Evolutionary conservation across 768 basidiomycete genomes (phyloP), one percentile per base, ranked within the genome.

Genomic region (Mycena latifolia): DNA sequence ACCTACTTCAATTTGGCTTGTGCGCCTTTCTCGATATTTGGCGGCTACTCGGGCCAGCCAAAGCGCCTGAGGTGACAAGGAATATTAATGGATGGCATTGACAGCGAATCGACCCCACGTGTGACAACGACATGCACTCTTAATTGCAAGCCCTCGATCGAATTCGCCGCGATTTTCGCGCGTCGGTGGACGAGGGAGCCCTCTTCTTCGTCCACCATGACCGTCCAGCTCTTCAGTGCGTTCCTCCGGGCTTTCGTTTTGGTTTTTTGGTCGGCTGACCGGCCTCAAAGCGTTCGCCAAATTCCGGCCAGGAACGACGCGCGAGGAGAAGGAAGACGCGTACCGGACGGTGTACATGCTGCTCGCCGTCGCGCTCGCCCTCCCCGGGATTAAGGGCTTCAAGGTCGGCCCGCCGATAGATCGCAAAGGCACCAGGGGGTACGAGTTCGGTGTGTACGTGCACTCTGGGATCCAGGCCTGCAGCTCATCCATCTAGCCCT

Each of bases 171-270:
- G 63, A 63, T 64, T 68, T 61, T 47, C 45, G 15, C 22, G 53
- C 35, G 53, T 18, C 29, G n/a, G n/a, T n/a, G 24, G 50, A 5
- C 3, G 28, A 5, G 31, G 7, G 37, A 12, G 14, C 37, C 15
- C 27, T 51, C 9, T 28, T 22, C 54, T 15, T 39, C 39, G 28
- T 17, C 55, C 11, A 39, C 35, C 62, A 69, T 69, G 67, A 18
- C 63, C 3, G 22, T 69, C 43, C 67, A 65, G 51, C 67, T 61
- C 39, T 65, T 69, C 59, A 65, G 67, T 69, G 46, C 55, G 63
- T 61, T 22, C 17, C 8, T 10, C n/a, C 27, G 4, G 22, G 15
- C 10, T 31, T 25, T 25, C 47, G 7, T 50, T n/a, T 35, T 14
- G 8, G 8, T 35, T 17, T 50, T 25, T 5, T 35, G 7, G 46